Conservation (phyloP, 2,329 filamentous ascomycete species). For the Colletotrichum ledebouriae region DNA sequence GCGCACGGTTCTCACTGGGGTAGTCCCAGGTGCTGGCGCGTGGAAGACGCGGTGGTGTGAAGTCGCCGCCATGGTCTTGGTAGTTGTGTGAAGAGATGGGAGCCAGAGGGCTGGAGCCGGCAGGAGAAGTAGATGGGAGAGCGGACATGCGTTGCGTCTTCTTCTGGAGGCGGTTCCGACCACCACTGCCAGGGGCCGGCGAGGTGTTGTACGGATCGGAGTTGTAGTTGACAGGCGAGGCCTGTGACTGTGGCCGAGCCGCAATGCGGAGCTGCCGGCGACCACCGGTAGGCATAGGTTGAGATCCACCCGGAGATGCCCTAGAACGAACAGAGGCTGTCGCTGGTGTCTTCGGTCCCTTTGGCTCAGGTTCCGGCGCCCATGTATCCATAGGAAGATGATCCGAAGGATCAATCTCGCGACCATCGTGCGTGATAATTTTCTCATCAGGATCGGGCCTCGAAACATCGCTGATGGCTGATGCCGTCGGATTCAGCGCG, state of each 20-base stretch:
- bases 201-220: constrained; percentile 51
- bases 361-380: constrained; percentile 80
- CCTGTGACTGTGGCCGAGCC: constrained; percentile 63
- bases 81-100: constrained; percentile 66
- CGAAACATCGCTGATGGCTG: constrained; percentile 45
- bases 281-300: constrained; percentile 64
- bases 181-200: constrained; percentile 52
- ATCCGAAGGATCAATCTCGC: constrained; percentile 84
- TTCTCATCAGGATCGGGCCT: constrained; percentile 70
- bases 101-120: constrained; percentile 63
- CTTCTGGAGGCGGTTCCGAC: constrained; percentile 75
- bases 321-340: constrained; percentile 48
- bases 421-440: constrained; percentile 81
- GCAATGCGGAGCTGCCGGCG: constrained; percentile 66
- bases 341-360: constrained; percentile 49
- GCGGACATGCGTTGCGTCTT: constrained; percentile 64
- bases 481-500: constrained; percentile 73
- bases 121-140: constrained; percentile 53
- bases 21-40: constrained; percentile 67
- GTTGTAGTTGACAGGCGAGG: constrained; percentile 51
- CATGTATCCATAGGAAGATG: constrained; percentile 82
- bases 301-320: constrained; percentile 64
- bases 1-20: constrained; percentile 65
- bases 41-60: constrained; percentile 59
- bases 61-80: constrained; percentile 57